Conservation (phyloP, 495 filamentous ascomycete genomes). For the Xylaria acuta region DNA sequence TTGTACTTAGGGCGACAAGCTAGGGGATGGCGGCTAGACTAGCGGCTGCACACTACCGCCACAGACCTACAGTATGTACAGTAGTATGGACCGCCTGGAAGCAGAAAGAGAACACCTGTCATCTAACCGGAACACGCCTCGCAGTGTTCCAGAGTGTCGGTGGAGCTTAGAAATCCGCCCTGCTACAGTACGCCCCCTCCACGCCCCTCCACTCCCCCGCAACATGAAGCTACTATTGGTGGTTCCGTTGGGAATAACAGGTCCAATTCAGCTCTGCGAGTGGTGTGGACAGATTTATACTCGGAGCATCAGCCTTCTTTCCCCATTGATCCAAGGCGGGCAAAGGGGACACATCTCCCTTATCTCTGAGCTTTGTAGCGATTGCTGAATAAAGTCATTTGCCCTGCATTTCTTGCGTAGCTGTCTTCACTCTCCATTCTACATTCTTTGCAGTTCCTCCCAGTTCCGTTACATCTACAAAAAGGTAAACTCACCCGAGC, state of each 20-base stretch:
- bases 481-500: conserved; percentile 7
- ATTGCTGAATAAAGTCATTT: conserved; percentile 25
- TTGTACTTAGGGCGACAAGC: too few species aligned
- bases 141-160: conserved; percentile 18
- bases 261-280: conserved; percentile 31
- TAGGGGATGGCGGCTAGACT: conserved; percentile 6
- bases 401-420: conserved; percentile 7
- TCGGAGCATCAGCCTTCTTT: conserved; percentile 39
- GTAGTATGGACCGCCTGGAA: neutral
- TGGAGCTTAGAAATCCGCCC: conserved; percentile 31
- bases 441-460: neutral
- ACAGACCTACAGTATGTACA: neutral
- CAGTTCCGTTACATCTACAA: conserved; percentile 20
- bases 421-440: conserved; percentile 12
- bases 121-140: conserved; percentile 21
- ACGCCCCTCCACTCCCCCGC: conserved; percentile 27
- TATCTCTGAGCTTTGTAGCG: conserved; percentile 34
- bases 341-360: conserved; percentile 44
- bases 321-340: conserved; percentile 32
- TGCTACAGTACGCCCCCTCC: conserved; percentile 19
- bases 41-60: neutral
- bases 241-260: conserved; percentile 14
- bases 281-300: conserved; percentile 36
- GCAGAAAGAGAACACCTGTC: conserved; percentile 40
- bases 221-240: conserved; percentile 24